Evolutionary conservation across 495 filamentous ascomycete species (phyloP).

Genomic region (Margaritispora aquatica): DNA sequence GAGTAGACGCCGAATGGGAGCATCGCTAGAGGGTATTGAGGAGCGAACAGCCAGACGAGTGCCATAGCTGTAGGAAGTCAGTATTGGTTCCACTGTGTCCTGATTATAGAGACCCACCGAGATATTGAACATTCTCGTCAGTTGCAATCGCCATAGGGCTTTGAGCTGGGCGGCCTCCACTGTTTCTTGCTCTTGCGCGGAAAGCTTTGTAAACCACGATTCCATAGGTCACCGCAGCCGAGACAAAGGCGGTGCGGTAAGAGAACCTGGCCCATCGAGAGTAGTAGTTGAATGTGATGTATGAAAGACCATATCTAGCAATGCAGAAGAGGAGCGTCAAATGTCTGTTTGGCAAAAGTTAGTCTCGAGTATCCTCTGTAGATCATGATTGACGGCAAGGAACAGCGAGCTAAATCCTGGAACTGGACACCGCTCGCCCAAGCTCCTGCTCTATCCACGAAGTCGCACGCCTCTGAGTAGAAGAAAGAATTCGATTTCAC

Average conservation of each 20-base stretch:
- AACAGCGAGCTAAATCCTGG: constrained; percentile 8
- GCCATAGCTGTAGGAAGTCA: constrained; percentile 66
- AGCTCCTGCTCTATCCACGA: neutral
- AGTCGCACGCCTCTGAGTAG: neutral
- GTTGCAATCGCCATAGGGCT: constrained; percentile 57
- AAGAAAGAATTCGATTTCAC: constrained; percentile 28
- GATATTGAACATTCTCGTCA: constrained; percentile 97
- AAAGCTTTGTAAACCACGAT: constrained; percentile 99
- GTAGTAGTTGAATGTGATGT: constrained; percentile 76
- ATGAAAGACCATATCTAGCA: constrained; percentile 73
- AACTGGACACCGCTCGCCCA: neutral
- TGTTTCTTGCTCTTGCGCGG: constrained; percentile 63
- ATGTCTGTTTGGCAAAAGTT: constrained; percentile 48
- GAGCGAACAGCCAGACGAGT: constrained; percentile 87
- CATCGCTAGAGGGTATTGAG: constrained; percentile 83
- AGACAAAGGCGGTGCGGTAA: constrained; percentile 84
- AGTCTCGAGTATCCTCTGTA: neutral
- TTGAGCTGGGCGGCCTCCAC: constrained; percentile 49
- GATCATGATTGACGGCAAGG: constrained; percentile 16
- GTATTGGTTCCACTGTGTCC: neutral
- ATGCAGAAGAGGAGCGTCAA: constrained; percentile 77
- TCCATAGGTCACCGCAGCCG: constrained; percentile 87
- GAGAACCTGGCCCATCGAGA: constrained; percentile 66
- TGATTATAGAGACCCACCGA: constrained; percentile 58
- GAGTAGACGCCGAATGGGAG: constrained; percentile 96